A percentile compares a stretch with the other conserved stretches of the same genome.
Conservation (phyloP, 768 basidiomycete genomes). For the Filobasidium wieringae region DNA sequence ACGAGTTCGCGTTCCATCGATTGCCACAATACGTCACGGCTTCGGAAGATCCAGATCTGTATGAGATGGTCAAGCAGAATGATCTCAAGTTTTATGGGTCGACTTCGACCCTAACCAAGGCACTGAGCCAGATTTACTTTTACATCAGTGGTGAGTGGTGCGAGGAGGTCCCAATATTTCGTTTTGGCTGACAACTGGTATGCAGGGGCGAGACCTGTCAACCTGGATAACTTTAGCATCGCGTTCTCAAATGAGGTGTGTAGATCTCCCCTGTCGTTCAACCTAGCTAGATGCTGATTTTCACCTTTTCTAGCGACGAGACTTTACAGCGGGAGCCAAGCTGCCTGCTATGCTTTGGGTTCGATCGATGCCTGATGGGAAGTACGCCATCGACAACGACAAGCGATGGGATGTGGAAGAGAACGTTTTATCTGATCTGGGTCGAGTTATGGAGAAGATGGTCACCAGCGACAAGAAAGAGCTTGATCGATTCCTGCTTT, state of each 20-base stretch:
- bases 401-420: conserved; percentile 36
- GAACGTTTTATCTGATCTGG: conserved; percentile 44
- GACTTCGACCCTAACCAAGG: conserved; percentile 75
- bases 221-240: conserved; percentile 51
- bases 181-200: background rate
- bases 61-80: conserved; percentile 50
- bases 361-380: conserved; percentile 42
- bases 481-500: conserved; percentile 47
- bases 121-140: conserved; percentile 79
- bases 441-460: conserved; percentile 77
- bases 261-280: background rate
- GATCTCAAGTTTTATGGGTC: conserved; percentile 63
- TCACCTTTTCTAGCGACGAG: conserved; percentile 44
- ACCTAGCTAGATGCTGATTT: conserved; percentile 10
- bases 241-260: conserved; percentile 52
- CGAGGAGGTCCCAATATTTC: background rate
- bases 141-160: conserved; percentile 52
- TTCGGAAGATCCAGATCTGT: conserved; percentile 68
- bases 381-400: conserved; percentile 40
- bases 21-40: conserved; percentile 63
- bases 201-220: conserved; percentile 47
- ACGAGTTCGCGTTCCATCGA: conserved; percentile 74
- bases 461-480: conserved; percentile 56
- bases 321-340: conserved; percentile 66
- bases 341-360: conserved; percentile 63